These are phyloP conservation scores for Andrographis paniculata DNA, from an alignment of 305 asterid species.

Conservation along the genomic window DNA sequence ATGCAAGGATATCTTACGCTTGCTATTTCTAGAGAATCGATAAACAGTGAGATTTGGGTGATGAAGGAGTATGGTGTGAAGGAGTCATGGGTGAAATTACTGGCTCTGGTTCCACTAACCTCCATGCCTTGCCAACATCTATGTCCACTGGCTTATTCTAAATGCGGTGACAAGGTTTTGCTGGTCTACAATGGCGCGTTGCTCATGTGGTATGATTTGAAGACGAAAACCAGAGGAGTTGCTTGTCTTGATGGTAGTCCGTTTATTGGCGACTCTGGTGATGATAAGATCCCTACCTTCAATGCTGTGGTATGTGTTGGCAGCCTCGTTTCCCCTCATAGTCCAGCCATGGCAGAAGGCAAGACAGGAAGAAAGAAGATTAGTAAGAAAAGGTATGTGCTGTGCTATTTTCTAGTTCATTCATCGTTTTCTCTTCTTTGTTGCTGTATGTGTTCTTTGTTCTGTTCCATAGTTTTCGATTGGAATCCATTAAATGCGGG, in stretches of 20 bases:
- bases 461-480: neutral
- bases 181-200: neutral
- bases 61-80: neutral
- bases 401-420: neutral
- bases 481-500: neutral
- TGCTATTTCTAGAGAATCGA: neutral
- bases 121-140: neutral
- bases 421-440: neutral
- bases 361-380: neutral
- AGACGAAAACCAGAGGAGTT: neutral
- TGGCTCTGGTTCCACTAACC: neutral
- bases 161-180: neutral
- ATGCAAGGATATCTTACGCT: neutral
- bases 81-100: neutral
- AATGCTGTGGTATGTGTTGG: neutral
- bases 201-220: neutral
- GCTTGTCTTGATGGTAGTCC: neutral
- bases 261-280: too few relatives aligned
- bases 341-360: neutral
- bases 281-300: neutral
- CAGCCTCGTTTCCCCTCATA: constrained; percentile 1
- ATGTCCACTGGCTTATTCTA: neutral
- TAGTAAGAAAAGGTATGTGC: neutral
- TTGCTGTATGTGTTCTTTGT: neutral
- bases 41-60: neutral